Evolutionary conservation across 495 filamentous ascomycete species (phyloP).

Genomic region (Cryomyces minteri): DNA sequence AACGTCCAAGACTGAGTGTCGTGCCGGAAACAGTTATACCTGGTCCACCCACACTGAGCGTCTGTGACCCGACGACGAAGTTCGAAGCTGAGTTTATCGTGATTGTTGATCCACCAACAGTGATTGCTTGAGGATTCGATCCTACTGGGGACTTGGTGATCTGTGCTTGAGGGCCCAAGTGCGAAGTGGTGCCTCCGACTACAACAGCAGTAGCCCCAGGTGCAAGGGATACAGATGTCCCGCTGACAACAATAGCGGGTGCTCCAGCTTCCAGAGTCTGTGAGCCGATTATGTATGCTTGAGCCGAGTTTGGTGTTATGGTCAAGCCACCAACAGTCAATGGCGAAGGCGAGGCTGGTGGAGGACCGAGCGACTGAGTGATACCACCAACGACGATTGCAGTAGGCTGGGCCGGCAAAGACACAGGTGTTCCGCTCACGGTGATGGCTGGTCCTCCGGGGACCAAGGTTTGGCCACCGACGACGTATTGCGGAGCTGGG

Average conservation of each 20-base stretch:
- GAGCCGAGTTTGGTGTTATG: background rate
- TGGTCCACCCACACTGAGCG: no score
- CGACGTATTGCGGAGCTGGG: background rate
- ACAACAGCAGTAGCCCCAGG: slow-evolving; percentile 12
- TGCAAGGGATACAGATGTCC: slow-evolving; percentile 12
- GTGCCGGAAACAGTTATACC: no score
- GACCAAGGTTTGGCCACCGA: background rate
- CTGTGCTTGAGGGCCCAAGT: background rate
- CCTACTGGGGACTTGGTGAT: no score
- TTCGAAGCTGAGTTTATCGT: no score
- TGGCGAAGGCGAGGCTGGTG: background rate
- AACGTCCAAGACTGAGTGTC: no score
- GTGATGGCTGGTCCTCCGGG: slow-evolving; percentile 1
- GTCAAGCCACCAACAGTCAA: slow-evolving; percentile 1
- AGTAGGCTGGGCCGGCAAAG: background rate
- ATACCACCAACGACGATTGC: slow-evolving; percentile 1
- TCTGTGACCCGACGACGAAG: no score
- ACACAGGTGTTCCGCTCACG: background rate
- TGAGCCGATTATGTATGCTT: slow-evolving; percentile 10
- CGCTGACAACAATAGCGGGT: slow-evolving; percentile 9
- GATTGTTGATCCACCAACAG: no score
- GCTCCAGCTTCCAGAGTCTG: slow-evolving; percentile 13
- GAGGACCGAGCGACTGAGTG: background rate
- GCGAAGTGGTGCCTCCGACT: slow-evolving; percentile 3
- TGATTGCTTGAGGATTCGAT: no score